Evolutionary conservation across 352 stramenopile genomes (phyloP).

Genomic region (Paralagenidium karlingii): DNA sequence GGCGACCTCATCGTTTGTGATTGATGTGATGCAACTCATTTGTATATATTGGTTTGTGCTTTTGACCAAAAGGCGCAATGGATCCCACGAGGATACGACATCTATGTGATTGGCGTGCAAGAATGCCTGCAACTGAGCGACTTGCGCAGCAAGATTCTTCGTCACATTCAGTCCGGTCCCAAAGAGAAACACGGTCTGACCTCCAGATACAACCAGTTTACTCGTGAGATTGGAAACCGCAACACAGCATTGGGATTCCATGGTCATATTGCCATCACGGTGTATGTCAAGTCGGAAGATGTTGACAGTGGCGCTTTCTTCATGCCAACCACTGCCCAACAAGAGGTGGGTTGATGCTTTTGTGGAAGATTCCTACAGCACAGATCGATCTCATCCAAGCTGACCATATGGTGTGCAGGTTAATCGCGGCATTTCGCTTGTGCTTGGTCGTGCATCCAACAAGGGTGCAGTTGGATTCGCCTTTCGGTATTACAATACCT

Average conservation of each 20-base stretch:
- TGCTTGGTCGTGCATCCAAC: constrained; percentile 77
- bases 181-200: too few species aligned
- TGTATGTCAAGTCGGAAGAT: constrained; percentile 63
- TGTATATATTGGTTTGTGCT: too few species aligned
- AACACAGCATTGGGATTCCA: constrained; percentile 74
- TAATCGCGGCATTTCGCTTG: constrained; percentile 61
- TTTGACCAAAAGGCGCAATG: constrained; percentile 30
- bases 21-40: not conserved
- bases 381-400: too few species aligned
- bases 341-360: constrained; percentile 51
- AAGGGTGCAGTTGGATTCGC: constrained; percentile 84
- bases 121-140: constrained; percentile 81
- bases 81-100: constrained; percentile 78
- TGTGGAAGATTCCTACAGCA: too few species aligned
- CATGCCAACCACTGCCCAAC: too few species aligned
- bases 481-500: constrained; percentile 80
- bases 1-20: too few species aligned
- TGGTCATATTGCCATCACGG: constrained; percentile 75
- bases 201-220: constrained; percentile 75
- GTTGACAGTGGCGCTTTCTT: constrained; percentile 49
- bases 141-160: constrained; percentile 48
- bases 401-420: too few species aligned
- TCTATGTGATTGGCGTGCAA: constrained; percentile 87
- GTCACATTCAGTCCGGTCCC: constrained; percentile 37
- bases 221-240: constrained; percentile 67